Percentiles rank a stretch among this genome's conserved stretches.
Evolutionary conservation across 2,329 filamentous ascomycete genomes (phyloP).

Genomic region (Fusarium staphyleae): DNA sequence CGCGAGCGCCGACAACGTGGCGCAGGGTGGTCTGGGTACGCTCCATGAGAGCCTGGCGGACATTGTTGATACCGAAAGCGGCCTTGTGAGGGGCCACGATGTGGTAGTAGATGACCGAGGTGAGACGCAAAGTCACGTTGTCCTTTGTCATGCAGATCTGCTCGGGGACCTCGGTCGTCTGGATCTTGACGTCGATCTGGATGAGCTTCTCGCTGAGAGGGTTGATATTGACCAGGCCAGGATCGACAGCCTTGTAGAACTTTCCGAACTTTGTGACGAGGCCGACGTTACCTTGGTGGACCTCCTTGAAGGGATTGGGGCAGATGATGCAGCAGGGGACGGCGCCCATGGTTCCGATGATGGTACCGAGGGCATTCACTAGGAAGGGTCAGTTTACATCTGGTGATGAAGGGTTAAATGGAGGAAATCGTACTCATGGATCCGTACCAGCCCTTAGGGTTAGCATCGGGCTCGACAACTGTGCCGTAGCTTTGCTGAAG

Average conservation of each 20-base stretch:
- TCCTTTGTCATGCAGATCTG: slow-evolving; percentile 99
- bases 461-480: slow-evolving; percentile 68
- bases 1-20: slow-evolving; percentile 93
- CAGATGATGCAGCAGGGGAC: slow-evolving; percentile 91
- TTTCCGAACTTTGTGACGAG: slow-evolving; percentile 94
- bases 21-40: slow-evolving; percentile 97
- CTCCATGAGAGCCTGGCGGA: slow-evolving; percentile 95
- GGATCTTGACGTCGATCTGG: slow-evolving; percentile 98
- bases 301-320: slow-evolving; percentile 95
- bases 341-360: slow-evolving; percentile 81
- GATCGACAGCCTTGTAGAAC: slow-evolving; percentile 95
- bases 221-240: slow-evolving; percentile 96
- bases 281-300: slow-evolving; percentile 91
- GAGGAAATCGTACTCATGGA: slow-evolving; percentile 72
- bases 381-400: not conserved
- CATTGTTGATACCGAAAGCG: slow-evolving; percentile 93
- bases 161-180: slow-evolving; percentile 95
- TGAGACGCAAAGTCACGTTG: slow-evolving; percentile 93
- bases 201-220: slow-evolving; percentile 88
- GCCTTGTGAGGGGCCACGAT: slow-evolving; percentile 95
- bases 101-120: slow-evolving; percentile 99
- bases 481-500: slow-evolving; percentile 82
- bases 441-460: slow-evolving; percentile 87
- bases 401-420: not conserved
- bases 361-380: slow-evolving; percentile 77